Evolutionary conservation across 805 yeast species (phyloP).

Genomic region (Nakazawaea wyomingensis): DNA sequence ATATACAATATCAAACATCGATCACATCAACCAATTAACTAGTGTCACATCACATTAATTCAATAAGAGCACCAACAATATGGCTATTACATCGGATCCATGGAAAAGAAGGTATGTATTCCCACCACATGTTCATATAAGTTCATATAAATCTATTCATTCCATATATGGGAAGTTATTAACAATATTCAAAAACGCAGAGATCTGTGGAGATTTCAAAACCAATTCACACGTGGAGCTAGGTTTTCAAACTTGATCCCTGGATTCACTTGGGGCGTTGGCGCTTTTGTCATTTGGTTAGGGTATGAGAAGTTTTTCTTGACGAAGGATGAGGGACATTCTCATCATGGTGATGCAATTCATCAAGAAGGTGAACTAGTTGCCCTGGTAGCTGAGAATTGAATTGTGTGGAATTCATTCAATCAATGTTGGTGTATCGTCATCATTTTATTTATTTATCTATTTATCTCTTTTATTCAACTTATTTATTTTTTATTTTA

Average conservation of each 20-base stretch:
- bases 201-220: constrained; percentile 90
- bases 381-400: too few species aligned
- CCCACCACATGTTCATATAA: too few species aligned
- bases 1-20: too few species aligned
- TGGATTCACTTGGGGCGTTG: constrained; percentile 74
- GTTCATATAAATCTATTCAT: too few species aligned
- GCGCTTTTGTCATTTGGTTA: constrained; percentile 63
- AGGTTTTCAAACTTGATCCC: constrained; percentile 72
- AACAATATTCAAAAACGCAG: too few species aligned
- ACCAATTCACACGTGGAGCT: constrained; percentile 67
- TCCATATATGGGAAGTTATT: background rate
- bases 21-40: too few species aligned
- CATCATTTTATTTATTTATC: too few species aligned
- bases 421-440: too few species aligned
- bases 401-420: too few species aligned
- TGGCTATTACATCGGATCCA: constrained; percentile 32
- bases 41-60: too few species aligned
- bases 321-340: constrained; percentile 27
- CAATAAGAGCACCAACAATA: constrained; percentile 4
- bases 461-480: too few species aligned
- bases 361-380: background rate
- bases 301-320: constrained; percentile 53
- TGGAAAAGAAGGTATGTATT: constrained; percentile 39
- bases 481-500: too few species aligned
- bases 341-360: constrained; percentile 9